A percentile compares a stretch with the other conserved stretches of the same genome.
Evolutionary conservation across 2,329 filamentous ascomycete genomes (phyloP).

Genomic region (Sphaerulina vaccinii): DNA sequence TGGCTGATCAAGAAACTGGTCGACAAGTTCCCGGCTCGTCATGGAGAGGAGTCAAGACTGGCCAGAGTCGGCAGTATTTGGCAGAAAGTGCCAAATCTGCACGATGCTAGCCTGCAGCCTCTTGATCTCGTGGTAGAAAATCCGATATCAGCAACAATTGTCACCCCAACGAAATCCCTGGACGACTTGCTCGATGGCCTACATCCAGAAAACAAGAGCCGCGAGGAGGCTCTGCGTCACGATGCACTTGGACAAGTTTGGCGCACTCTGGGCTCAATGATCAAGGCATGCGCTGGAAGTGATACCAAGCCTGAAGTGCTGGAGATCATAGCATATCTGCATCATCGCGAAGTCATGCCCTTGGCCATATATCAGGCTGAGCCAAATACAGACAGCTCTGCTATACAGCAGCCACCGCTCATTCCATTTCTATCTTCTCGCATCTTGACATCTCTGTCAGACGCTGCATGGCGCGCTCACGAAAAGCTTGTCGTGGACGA

Average conservation of each 20-base stretch:
- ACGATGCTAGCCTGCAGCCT: constrained; percentile 17
- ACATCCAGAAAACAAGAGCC: constrained; percentile 2
- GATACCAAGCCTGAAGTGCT: constrained; percentile 46
- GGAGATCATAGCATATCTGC: constrained; percentile 49
- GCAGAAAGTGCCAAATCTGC: constrained; percentile 14
- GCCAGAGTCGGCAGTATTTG: constrained; percentile 14
- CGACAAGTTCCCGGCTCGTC: constrained; percentile 32
- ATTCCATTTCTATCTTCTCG: constrained; percentile 49
- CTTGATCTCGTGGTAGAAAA: constrained; percentile 2
- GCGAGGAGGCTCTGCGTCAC: constrained; percentile 31
- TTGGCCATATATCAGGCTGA: constrained; percentile 46
- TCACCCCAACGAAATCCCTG: constrained; percentile 8
- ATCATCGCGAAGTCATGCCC: constrained; percentile 49
- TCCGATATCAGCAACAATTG: not conserved
- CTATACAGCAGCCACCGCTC: constrained; percentile 49
- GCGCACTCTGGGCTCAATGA: constrained; percentile 48
- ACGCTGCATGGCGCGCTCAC: constrained; percentile 51
- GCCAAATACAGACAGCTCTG: constrained; percentile 37
- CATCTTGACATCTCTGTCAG: constrained; percentile 51
- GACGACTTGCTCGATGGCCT: constrained; percentile 27
- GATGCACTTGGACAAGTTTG: constrained; percentile 47
- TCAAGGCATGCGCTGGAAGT: constrained; percentile 35
- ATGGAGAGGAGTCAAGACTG: not conserved
- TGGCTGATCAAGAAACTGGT: constrained; percentile 48
- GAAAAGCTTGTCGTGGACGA: constrained; percentile 38